Base-by-base conservation (phyloP, 106 monocot genomes). In the Dendrobium huoshanense region DNA sequence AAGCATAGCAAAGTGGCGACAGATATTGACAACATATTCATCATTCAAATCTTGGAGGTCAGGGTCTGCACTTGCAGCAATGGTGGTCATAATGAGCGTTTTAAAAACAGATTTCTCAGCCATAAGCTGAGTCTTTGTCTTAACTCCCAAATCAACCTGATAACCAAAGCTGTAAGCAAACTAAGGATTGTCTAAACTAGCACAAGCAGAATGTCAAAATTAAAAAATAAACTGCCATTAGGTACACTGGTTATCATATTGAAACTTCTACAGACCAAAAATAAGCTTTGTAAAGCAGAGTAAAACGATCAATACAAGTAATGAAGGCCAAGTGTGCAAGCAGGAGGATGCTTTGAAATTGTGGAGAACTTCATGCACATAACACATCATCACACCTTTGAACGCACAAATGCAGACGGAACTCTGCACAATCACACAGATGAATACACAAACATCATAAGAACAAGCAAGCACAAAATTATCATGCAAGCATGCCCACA, bases 21-120 rank as follows among this genome's bases (percentile, higher is more conserved):
- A 99, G 16, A 95, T 77, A 80, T 93, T 90, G 37, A 86, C 47
- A 56, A 90, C 77, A 90, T 91, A 99, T 51, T 99, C 91, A 81
- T 99, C 93, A 20, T 90, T 90, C 70, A 85, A 37, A 67, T 89
- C 95, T 41, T 89, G 85, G 40, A 95, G 92, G 4, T 89, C 92
- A 40, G 93, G 76, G 75, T 93, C 87, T 45, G 93, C 80, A 86
- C 87, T 90, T 29, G 93, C 88, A 80, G 95, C 84, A 82, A 95
- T 93, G 80, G 79, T 85, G 17, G 95, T 90, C 44, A 78, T 89
- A 77, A 99, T 80, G 0, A 99, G 90, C 44, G 83, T 88, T 78
- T 95, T 99, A 75, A 99, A 99, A 83, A 99, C 88, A 86, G 93
- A 93, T 86, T 91, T 99, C 85, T 99, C 99, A 48, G 99, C 99